Conservation (phyloP, 495 filamentous ascomycete species). For the Choiromyces venosus region DNA sequence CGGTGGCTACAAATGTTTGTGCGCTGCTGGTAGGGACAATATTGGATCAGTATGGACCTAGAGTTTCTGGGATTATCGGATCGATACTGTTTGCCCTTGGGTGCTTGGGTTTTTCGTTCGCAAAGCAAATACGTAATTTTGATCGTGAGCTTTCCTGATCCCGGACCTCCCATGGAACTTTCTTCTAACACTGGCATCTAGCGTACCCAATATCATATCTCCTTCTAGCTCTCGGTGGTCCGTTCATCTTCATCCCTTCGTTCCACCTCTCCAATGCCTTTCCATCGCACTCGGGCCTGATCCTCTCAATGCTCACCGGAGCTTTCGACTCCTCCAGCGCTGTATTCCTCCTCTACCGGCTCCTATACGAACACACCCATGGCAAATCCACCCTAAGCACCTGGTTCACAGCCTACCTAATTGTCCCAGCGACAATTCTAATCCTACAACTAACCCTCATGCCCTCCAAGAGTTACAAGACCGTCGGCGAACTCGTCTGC, state of each 20-base stretch:
- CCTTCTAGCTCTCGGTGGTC: constrained; percentile 75
- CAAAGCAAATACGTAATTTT: constrained; percentile 52
- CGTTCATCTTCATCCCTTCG: constrained; percentile 83
- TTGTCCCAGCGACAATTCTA: constrained; percentile 66
- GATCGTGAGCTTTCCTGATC: constrained; percentile 27
- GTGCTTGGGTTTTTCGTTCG: constrained; percentile 64
- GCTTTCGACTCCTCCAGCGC: constrained; percentile 86
- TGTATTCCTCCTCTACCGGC: constrained; percentile 77
- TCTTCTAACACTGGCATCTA: constrained; percentile 6
- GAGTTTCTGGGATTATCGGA: constrained; percentile 68
- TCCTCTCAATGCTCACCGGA: constrained; percentile 77
- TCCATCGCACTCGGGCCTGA: constrained; percentile 74
- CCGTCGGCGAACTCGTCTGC: constrained; percentile 71
- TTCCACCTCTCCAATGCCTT: constrained; percentile 95
- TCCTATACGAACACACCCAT: constrained; percentile 61
- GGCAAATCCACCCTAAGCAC: constrained; percentile 58
- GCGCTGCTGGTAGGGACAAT: constrained; percentile 82
- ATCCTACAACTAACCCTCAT: constrained; percentile 67
- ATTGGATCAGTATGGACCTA: constrained; percentile 75
- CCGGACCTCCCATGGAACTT: background rate
- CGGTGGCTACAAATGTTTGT: constrained; percentile 66
- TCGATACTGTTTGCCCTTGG: constrained; percentile 64
- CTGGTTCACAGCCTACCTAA: constrained; percentile 73
- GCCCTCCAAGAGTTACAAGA: constrained; percentile 79
- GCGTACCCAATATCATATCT: constrained; percentile 53